Evolutionary conservation across 1,284 basidiomycete species (phyloP), one percentile per base, ranked within the genome.

Genomic region (Neolentinus lepideus): DNA sequence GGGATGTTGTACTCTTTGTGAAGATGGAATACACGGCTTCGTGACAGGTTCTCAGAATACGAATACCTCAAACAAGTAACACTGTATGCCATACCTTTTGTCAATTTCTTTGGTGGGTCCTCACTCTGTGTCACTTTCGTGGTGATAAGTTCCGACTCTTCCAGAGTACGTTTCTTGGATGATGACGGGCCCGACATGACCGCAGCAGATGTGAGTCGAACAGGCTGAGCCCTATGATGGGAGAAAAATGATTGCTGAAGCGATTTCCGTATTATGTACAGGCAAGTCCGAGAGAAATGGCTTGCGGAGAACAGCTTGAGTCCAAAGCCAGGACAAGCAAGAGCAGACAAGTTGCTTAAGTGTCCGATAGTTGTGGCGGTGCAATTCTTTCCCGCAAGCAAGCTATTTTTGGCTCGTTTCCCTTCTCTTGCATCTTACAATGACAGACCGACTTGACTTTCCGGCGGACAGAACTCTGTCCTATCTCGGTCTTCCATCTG

Each of bases 401-500:
- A 6, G 29, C 29, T 31, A 31, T 31, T 31, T 31, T 31, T 31
- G 29, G 29, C 29, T 12, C 29, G 12, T 12, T 31, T 4, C 29
- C 29, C 12, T 31, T 31, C 29, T 4, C 29, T 31, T 31, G 29
- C 29, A 31, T 4, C 29, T 31, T 12, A n/a, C 38, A 43, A 43
- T 43, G 38, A n/a, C 38, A 43, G 38, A n/a, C 38, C 12, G n/a
- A 6, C 16, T 16, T 50, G 24, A n/a, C 4, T 50, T 51, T 54
- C 53, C 16, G 16, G 72, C 74, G 56, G 62, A 61, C 53, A 67
- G 73, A 3, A 68, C 84, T 33, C 72, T 90, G 16, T 71, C 71
- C 14, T 91, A 90, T 68, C 77, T 92, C 8, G 80, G 76, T 6
- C 75, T 91, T 14, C 74, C 82, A 21, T 57, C 64, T 0, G 74